Percentiles rank a stretch among this genome's conserved stretches.
Conservation (phyloP, 2,329 filamentous ascomycete genomes). For the Fusarium austroafricanum region DNA sequence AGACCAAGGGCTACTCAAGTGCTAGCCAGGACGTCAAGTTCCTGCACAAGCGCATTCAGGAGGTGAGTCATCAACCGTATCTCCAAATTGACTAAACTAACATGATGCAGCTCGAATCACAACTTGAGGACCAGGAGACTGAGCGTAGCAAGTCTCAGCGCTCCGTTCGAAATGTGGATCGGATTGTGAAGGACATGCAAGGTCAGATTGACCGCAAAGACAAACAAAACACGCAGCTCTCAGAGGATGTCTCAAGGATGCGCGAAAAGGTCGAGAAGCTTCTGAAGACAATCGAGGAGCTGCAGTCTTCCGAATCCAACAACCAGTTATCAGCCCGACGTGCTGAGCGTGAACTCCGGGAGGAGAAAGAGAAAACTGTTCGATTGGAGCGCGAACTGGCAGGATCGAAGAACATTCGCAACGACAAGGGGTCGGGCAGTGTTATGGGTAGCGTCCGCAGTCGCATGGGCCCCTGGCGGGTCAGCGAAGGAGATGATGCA, state of each 20-base stretch:
- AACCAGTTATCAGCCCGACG: conserved; percentile 85
- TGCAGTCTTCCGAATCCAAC: conserved; percentile 86
- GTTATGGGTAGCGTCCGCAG: conserved; percentile 60
- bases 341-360: conserved; percentile 88
- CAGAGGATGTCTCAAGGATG: conserved; percentile 85
- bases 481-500: conserved; percentile 55
- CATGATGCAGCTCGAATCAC: conserved; percentile 78
- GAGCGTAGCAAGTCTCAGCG: conserved; percentile 84
- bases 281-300: conserved; percentile 90
- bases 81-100: conserved; percentile 30
- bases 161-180: conserved; percentile 91
- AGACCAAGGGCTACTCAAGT: conserved; percentile 96
- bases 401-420: conserved; percentile 80
- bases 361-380: conserved; percentile 85
- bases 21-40: conserved; percentile 96
- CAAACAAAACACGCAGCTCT: conserved; percentile 82
- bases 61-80: conserved; percentile 69
- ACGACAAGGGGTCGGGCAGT: conserved; percentile 67
- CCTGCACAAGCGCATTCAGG: conserved; percentile 92
- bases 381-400: conserved; percentile 90
- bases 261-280: conserved; percentile 93
- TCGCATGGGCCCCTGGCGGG: conserved; percentile 50
- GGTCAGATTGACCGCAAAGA: conserved; percentile 93
- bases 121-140: conserved; percentile 85
- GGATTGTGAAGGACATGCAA: conserved; percentile 92